Conservation (phyloP, 441 rosid genomes). For the Dalechampia spathulata region DNA sequence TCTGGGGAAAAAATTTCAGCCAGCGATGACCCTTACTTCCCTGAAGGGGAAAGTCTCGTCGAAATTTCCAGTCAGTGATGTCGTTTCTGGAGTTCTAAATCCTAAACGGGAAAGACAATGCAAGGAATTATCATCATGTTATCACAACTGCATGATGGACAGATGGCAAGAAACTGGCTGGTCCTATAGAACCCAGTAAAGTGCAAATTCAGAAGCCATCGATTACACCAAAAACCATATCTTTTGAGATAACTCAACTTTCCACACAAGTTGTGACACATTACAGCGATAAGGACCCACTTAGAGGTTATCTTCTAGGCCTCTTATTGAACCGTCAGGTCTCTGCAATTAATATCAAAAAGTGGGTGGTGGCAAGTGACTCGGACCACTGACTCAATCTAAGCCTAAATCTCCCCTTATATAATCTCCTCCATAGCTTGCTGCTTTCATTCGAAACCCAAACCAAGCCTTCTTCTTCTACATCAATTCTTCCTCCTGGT, state of each 20-base stretch:
- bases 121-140: background rate
- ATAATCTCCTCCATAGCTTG: slow-evolving; percentile 21
- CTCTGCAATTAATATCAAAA: slow-evolving; percentile 29
- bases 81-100: background rate
- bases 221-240: slow-evolving; percentile 22
- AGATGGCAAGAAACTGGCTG: slow-evolving; percentile 15
- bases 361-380: slow-evolving; percentile 45
- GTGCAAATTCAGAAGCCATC: slow-evolving; percentile 18
- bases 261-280: slow-evolving; percentile 30
- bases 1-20: background rate
- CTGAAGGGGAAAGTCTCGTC: slow-evolving; percentile 1
- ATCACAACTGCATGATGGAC: slow-evolving; percentile 14
- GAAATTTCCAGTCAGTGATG: background rate
- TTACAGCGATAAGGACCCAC: slow-evolving; percentile 10
- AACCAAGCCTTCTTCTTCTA: slow-evolving; percentile 8
- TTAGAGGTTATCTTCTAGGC: background rate
- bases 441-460: slow-evolving; percentile 22
- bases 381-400: slow-evolving; percentile 26
- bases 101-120: background rate
- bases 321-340: slow-evolving; percentile 2
- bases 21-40: slow-evolving; percentile 6
- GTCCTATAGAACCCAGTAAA: slow-evolving; percentile 19
- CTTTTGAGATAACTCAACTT: slow-evolving; percentile 16
- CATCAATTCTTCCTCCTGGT: background rate
- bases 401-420: slow-evolving; percentile 27